Evolutionary conservation across 495 filamentous ascomycete genomes (phyloP).

Genomic region (Sordaria brevicollis): DNA sequence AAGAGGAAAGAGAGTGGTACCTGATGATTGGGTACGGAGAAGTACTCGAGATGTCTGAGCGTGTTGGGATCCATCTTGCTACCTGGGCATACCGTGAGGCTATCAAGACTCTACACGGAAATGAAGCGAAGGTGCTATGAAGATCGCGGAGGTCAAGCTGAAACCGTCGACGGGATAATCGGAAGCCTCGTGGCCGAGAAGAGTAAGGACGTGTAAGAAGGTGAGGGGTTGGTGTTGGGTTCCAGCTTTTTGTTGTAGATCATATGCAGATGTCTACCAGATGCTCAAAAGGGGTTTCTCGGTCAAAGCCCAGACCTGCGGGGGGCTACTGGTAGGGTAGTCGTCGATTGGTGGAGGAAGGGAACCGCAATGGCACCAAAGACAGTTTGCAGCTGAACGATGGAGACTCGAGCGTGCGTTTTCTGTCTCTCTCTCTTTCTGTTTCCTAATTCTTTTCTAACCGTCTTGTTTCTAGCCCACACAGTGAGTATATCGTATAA

Average conservation of each 20-base stretch:
- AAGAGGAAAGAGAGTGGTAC: constrained; percentile 6
- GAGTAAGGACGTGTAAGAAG: background rate
- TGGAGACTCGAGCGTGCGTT: background rate
- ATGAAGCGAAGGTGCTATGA: background rate
- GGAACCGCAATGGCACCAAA: background rate
- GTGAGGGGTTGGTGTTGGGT: background rate
- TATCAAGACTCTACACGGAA: background rate
- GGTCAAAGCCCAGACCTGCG: background rate
- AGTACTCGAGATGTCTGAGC: constrained; percentile 23
- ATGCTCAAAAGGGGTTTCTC: background rate
- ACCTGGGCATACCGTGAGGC: constrained; percentile 12
- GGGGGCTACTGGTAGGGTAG: too few species aligned
- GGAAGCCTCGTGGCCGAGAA: background rate
- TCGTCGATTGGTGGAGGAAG: background rate
- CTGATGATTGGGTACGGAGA: constrained; percentile 25
- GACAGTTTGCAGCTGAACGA: background rate
- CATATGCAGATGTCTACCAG: background rate
- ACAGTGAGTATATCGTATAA: background rate
- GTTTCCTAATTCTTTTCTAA: background rate
- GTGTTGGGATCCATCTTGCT: constrained; percentile 23
- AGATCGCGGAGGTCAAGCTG: background rate
- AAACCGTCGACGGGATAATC: background rate
- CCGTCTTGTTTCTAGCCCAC: background rate
- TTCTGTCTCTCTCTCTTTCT: background rate
- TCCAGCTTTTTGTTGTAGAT: background rate